A percentile compares a stretch with the other conserved stretches of the same genome.
phyloP scores from a whole-genome alignment of 352 stramenopile genomes.

The Globisporangium echinulatum region DNA sequence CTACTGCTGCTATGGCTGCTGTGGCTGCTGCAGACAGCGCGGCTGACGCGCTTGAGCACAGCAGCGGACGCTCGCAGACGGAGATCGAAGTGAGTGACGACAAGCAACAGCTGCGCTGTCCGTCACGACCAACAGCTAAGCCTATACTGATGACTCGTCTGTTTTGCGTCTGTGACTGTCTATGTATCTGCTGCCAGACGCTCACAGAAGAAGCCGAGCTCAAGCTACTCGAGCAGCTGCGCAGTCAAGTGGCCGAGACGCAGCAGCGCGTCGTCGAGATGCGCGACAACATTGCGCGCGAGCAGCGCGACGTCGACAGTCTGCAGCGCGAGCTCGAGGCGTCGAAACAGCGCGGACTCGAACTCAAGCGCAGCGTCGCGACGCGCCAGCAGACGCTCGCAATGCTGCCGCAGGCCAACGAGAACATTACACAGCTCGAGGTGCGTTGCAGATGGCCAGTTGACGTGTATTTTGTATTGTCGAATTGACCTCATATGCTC shows the following conservation, averaged over 20 bases:
- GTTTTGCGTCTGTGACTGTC: neutral
- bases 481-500: too few species aligned
- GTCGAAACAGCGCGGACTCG: slow-evolving; percentile 18
- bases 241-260: slow-evolving; percentile 25
- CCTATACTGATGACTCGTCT: too few species aligned
- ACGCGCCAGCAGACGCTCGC: slow-evolving; percentile 47
- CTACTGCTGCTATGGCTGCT: too few species aligned
- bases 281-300: slow-evolving; percentile 28
- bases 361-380: slow-evolving; percentile 42
- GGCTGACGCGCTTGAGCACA: too few species aligned
- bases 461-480: too few species aligned
- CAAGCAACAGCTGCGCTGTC: too few species aligned
- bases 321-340: slow-evolving; percentile 29
- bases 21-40: too few species aligned
- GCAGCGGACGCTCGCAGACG: too few species aligned
- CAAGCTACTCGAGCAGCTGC: slow-evolving; percentile 23
- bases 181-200: neutral
- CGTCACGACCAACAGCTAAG: too few species aligned
- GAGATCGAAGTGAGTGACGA: too few species aligned
- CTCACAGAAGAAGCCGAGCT: slow-evolving; percentile 9
- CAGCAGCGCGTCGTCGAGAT: slow-evolving; percentile 34
- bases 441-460: slow-evolving; percentile 8
- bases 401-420: slow-evolving; percentile 56
- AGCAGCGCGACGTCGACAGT: slow-evolving; percentile 20
- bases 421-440: slow-evolving; percentile 68